These are phyloP conservation scores for Coemansia sp. DNA, from an alignment of 192 early-diverging fungal species.

Conservation along the genomic window DNA sequence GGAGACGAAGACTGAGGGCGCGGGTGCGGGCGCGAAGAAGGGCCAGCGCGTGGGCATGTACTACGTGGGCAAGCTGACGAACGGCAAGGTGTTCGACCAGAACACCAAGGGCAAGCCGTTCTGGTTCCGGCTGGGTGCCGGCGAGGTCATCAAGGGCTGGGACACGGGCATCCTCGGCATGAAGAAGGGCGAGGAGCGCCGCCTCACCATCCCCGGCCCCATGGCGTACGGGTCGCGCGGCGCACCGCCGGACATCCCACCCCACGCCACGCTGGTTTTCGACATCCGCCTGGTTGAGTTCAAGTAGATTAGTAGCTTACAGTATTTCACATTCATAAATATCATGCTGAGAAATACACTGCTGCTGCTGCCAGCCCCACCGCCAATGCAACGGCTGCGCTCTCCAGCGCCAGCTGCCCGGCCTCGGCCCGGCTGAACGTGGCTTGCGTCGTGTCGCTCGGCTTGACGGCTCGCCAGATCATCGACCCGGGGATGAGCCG, in stretches of 20 bases:
- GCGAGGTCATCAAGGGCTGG: slow-evolving; percentile 98
- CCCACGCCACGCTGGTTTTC: slow-evolving; percentile 87
- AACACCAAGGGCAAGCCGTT: slow-evolving; percentile 91
- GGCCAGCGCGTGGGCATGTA: slow-evolving; percentile 73
- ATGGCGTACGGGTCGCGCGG: slow-evolving; percentile 73
- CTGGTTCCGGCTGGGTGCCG: slow-evolving; percentile 80
- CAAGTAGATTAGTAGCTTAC: slow-evolving; percentile 43
- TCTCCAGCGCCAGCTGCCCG: slow-evolving; percentile 21
- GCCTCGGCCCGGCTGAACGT: slow-evolving; percentile 23
- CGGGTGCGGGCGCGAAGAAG: slow-evolving; percentile 63
- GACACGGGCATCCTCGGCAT: slow-evolving; percentile 88
- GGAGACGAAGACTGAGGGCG: slow-evolving; percentile 73
- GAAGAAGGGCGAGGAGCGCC: slow-evolving; percentile 88
- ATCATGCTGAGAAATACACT: slow-evolving; percentile 4
- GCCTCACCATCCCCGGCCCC: slow-evolving; percentile 85
- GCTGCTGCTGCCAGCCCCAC: slow-evolving; percentile 9
- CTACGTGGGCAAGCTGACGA: slow-evolving; percentile 91
- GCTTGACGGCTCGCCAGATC: slow-evolving; percentile 22
- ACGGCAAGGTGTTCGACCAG: slow-evolving; percentile 96
- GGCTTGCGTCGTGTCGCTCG: not conserved
- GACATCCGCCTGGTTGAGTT: slow-evolving; percentile 82
- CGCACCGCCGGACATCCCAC: slow-evolving; percentile 92
- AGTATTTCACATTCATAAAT: not conserved
- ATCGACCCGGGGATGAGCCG: slow-evolving; percentile 13
- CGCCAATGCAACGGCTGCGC: slow-evolving; percentile 16